Percentiles rank a stretch among this genome's conserved stretches.
Conservation (phyloP, 2,329 filamentous ascomycete species). For the Cercospora sp. region DNA sequence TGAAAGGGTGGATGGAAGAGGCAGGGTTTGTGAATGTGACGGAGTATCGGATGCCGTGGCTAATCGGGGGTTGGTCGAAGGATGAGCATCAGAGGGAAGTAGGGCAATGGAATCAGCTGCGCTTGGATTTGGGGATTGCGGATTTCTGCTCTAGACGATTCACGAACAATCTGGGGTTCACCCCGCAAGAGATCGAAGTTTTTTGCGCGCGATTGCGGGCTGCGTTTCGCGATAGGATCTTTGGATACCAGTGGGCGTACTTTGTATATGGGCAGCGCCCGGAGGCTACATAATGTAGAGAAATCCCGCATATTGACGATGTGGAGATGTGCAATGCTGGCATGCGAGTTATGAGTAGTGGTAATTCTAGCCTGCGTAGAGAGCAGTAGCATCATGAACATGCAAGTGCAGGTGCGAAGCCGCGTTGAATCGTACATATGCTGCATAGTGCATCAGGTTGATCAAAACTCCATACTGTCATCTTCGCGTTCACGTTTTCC, state of each 20-base stretch:
- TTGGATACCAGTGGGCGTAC: slow-evolving; percentile 22
- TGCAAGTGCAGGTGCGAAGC: not conserved
- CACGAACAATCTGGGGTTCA: slow-evolving; percentile 13
- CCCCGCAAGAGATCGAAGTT: slow-evolving; percentile 21
- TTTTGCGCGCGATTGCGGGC: slow-evolving; percentile 18
- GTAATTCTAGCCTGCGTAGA: not conserved
- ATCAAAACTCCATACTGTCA: slow-evolving; percentile 66
- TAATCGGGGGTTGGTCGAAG: slow-evolving; percentile 31
- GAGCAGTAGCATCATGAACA: not conserved
- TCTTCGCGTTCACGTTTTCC: slow-evolving; percentile 59
- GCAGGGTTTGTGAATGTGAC: slow-evolving; percentile 32
- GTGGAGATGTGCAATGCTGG: not conserved
- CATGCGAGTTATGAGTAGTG: not conserved
- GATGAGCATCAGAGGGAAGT: slow-evolving; percentile 26
- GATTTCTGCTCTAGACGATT: slow-evolving; percentile 25
- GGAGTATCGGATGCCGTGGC: slow-evolving; percentile 28
- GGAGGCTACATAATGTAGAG: not conserved
- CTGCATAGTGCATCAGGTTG: not conserved
- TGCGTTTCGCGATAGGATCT: slow-evolving; percentile 18
- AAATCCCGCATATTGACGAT: not conserved
- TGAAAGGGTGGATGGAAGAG: slow-evolving; percentile 26
- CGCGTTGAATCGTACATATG: not conserved
- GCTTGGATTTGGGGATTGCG: slow-evolving; percentile 18
- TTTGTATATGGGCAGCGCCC: slow-evolving; percentile 21
- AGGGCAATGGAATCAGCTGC: slow-evolving; percentile 25